Conservation (phyloP, 495 filamentous ascomycete genomes). For the Penicillium robsamsonii region DNA sequence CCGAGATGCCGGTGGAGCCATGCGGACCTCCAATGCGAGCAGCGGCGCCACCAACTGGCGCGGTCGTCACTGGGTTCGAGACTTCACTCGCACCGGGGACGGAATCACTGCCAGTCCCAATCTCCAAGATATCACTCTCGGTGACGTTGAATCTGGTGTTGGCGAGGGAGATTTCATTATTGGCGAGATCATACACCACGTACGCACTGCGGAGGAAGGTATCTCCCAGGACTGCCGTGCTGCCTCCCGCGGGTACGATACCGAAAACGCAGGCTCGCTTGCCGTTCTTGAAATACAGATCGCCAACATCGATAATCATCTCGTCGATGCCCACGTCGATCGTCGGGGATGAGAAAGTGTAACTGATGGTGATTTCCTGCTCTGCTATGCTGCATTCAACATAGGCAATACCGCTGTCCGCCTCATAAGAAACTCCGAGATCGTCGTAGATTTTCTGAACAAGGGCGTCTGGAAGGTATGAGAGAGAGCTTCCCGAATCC, state of each 20-base stretch:
- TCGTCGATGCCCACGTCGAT: conserved; percentile 76
- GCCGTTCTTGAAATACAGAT: conserved; percentile 60
- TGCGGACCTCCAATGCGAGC: conserved; percentile 36
- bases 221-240: conserved; percentile 76
- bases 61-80: conserved; percentile 56
- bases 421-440: conserved; percentile 63
- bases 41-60: conserved; percentile 36
- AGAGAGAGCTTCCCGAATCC: conserved; percentile 89
- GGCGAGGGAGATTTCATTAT: conserved; percentile 84
- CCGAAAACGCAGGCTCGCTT: conserved; percentile 68
- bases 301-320: conserved; percentile 65
- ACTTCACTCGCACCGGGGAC: conserved; percentile 74
- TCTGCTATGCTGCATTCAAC: conserved; percentile 69
- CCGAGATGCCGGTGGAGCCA: conserved; percentile 14
- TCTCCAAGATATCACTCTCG: conserved; percentile 63
- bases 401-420: conserved; percentile 51
- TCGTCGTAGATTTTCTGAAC: conserved; percentile 60
- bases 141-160: conserved; percentile 81
- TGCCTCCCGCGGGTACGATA: conserved; percentile 66
- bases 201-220: conserved; percentile 92
- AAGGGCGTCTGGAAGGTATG: conserved; percentile 76
- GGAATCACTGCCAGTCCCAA: conserved; percentile 57
- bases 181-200: conserved; percentile 85
- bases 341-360: conserved; percentile 62
- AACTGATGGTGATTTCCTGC: conserved; percentile 58